phyloP scores from a whole-genome alignment of 495 filamentous ascomycete genomes.

The Elaphomyces granulatus region DNA sequence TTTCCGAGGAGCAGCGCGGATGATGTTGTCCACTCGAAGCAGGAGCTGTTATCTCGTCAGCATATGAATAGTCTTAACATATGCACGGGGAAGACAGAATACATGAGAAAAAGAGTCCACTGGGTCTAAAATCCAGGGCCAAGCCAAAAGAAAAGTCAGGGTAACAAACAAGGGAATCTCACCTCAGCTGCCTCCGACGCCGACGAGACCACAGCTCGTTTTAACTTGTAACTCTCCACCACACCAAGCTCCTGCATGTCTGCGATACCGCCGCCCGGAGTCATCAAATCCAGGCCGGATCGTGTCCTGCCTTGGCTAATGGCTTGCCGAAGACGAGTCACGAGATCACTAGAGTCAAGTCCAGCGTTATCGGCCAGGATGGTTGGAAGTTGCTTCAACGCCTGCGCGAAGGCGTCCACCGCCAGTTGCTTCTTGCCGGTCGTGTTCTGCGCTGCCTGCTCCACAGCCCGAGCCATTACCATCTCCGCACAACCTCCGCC shows the following conservation, averaged over 20 bases:
- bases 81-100: not conserved
- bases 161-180: slow-evolving; percentile 16
- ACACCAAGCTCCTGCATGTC: slow-evolving; percentile 95
- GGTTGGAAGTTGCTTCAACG: slow-evolving; percentile 83
- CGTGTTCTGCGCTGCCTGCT: slow-evolving; percentile 83
- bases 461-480: slow-evolving; percentile 97
- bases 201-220: slow-evolving; percentile 88
- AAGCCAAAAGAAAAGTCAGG: too few relatives aligned
- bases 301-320: slow-evolving; percentile 89
- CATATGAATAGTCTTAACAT: slow-evolving; percentile 2
- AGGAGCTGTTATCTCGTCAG: slow-evolving; percentile 42
- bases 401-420: slow-evolving; percentile 76
- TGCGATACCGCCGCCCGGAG: slow-evolving; percentile 81
- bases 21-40: slow-evolving; percentile 77
- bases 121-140: too few relatives aligned
- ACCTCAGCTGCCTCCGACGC: slow-evolving; percentile 96
- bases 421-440: slow-evolving; percentile 94
- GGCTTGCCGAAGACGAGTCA: slow-evolving; percentile 78
- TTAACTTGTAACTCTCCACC: slow-evolving; percentile 98
- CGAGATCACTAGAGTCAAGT: slow-evolving; percentile 85
- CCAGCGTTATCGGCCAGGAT: slow-evolving; percentile 97
- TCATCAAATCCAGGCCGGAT: slow-evolving; percentile 78
- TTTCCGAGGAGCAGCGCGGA: slow-evolving; percentile 60
- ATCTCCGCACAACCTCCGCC: slow-evolving; percentile 96
- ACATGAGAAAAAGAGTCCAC: slow-evolving; percentile 1